Conservation (phyloP, 1,139 yeast species). For the Nematodospora anomalae region DNA sequence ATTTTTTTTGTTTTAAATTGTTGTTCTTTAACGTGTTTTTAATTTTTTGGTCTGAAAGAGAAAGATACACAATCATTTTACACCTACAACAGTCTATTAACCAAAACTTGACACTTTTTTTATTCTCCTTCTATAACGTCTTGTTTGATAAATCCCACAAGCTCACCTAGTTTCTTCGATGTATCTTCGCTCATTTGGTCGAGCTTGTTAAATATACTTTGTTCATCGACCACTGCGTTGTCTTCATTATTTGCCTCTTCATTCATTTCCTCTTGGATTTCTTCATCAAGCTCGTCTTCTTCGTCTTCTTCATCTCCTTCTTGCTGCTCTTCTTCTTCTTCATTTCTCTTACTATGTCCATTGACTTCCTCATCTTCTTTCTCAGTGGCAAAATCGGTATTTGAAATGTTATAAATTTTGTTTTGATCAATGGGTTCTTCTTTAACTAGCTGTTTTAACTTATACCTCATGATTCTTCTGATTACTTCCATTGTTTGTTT, state of each 20-base stretch:
- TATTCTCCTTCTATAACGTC: constrained; percentile 22
- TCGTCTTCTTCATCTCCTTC: constrained; percentile 8
- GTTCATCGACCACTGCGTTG: constrained; percentile 10
- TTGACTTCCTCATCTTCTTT: constrained; percentile 4
- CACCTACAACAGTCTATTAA: too few relatives aligned
- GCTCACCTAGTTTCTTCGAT: constrained; percentile 36
- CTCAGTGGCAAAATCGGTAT: constrained; percentile 37
- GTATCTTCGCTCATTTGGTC: constrained; percentile 35
- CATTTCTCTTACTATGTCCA: neutral
- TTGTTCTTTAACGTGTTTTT: neutral
- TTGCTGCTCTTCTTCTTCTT: neutral
- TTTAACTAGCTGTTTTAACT: constrained; percentile 54
- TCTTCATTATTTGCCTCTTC: neutral
- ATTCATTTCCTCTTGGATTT: neutral
- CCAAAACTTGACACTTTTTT: too few relatives aligned
- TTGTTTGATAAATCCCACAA: constrained; percentile 52
- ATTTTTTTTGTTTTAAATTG: neutral
- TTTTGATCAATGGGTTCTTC: constrained; percentile 42
- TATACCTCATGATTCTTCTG: constrained; percentile 70
- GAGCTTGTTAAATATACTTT: constrained; percentile 31
- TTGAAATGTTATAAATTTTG: constrained; percentile 46
- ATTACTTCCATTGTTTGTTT: constrained; percentile 61
- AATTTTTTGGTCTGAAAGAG: neutral
- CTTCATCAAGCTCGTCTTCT: constrained; percentile 12
- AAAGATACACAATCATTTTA: neutral